These are phyloP conservation scores for Primulina huaijiensis DNA, from an alignment of 257 asterid species.

Conservation along the genomic window DNA sequence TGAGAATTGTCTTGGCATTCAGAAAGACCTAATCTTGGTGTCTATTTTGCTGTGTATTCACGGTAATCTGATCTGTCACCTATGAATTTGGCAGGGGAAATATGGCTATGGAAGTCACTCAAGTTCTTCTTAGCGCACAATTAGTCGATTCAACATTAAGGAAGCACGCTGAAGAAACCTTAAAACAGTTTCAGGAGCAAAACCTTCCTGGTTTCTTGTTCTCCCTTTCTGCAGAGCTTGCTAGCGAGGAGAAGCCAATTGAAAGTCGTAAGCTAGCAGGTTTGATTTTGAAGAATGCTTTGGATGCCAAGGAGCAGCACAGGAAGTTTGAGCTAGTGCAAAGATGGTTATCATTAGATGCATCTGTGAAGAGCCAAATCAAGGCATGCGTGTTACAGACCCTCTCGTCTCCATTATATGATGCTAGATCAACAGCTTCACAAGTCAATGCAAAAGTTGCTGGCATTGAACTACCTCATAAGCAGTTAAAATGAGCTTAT, in stretches of 20 bases:
- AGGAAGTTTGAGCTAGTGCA: constrained; percentile 68
- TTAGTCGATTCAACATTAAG: constrained; percentile 68
- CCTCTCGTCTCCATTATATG: constrained; percentile 55
- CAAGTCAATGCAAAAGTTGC: constrained; percentile 86
- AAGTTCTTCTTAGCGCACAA: constrained; percentile 76
- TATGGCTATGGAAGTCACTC: constrained; percentile 82
- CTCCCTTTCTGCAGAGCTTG: constrained; percentile 74
- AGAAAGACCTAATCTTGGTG: constrained; percentile 3
- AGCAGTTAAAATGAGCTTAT: constrained; percentile 75
- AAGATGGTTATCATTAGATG: constrained; percentile 73
- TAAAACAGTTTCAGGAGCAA: constrained; percentile 87
- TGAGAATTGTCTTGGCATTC: background rate
- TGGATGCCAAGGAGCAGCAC: constrained; percentile 86
- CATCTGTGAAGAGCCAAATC: constrained; percentile 60
- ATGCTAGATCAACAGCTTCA: constrained; percentile 79
- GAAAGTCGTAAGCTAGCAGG: constrained; percentile 87
- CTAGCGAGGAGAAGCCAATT: constrained; percentile 73
- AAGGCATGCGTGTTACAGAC: constrained; percentile 71
- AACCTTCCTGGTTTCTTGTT: constrained; percentile 69
- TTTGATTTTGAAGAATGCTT: constrained; percentile 67
- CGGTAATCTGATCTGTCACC: constrained; percentile 4
- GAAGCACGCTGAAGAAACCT: constrained; percentile 68
- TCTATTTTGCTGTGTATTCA: constrained; percentile 1
- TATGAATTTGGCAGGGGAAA: constrained; percentile 35
- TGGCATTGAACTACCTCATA: constrained; percentile 77